Conservation (phyloP, 169 alveolate species). For the Plasmodium berghei region DNA sequence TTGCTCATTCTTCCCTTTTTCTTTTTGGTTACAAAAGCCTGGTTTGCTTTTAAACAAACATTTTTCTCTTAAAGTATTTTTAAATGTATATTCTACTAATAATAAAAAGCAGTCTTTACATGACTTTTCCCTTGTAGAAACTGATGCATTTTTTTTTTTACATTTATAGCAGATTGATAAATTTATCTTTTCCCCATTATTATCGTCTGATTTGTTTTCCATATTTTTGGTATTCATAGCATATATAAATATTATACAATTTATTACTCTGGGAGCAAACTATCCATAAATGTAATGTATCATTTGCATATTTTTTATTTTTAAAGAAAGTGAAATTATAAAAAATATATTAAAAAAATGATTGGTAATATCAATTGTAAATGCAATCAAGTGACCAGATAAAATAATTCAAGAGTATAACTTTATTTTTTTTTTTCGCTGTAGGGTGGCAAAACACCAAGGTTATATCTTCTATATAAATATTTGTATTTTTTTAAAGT, state of each 20-base stretch:
- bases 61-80: constrained; percentile 75
- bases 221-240: constrained; percentile 15
- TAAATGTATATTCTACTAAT: constrained; percentile 71
- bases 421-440: no score
- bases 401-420: no score
- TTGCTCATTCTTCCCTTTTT: constrained; percentile 15
- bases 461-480: no score
- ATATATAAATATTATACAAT: not conserved
- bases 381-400: no score
- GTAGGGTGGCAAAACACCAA: no score
- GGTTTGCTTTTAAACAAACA: constrained; percentile 68
- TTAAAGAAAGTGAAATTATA: no score
- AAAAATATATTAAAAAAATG: no score
- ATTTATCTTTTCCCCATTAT: constrained; percentile 9
- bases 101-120: constrained; percentile 62
- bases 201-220: not conserved
- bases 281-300: no score
- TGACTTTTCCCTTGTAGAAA: constrained; percentile 58
- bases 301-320: not conserved
- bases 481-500: no score
- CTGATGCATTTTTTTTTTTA: constrained; percentile 55
- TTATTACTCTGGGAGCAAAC: no score
- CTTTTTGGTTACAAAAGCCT: not conserved
- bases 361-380: no score
- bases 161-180: constrained; percentile 50